phyloP scores from a whole-genome alignment of 495 filamentous ascomycete genomes.

The Emericellopsis terricola region DNA sequence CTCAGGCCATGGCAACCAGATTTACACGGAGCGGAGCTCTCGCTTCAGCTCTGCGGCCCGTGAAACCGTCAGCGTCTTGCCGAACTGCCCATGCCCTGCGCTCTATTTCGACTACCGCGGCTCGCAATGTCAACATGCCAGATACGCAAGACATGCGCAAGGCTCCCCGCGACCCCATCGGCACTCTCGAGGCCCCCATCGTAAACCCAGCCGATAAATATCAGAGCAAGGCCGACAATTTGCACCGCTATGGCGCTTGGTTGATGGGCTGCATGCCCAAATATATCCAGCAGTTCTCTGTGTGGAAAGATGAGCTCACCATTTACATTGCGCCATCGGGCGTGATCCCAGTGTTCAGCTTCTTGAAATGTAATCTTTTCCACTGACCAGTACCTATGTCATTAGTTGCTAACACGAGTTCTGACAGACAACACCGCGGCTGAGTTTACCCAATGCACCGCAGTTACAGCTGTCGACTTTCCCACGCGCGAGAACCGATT shows the following conservation, averaged over 20 bases:
- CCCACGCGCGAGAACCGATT: constrained; percentile 88
- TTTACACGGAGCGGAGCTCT: constrained; percentile 43
- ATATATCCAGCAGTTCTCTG: constrained; percentile 96
- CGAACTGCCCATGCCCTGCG: constrained; percentile 15
- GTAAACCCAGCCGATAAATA: constrained; percentile 92
- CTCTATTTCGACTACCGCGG: constrained; percentile 37
- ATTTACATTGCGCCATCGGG: constrained; percentile 82
- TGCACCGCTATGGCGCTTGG: constrained; percentile 92
- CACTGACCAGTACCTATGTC: constrained; percentile 11
- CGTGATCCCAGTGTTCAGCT: constrained; percentile 78
- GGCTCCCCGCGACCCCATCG: constrained; percentile 31
- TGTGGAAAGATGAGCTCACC: constrained; percentile 97
- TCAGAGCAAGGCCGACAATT: constrained; percentile 56
- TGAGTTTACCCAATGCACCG: constrained; percentile 84
- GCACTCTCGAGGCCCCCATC: constrained; percentile 53
- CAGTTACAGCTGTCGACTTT: constrained; percentile 90
- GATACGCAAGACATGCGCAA: constrained; percentile 50
- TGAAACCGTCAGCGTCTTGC: constrained; percentile 16
- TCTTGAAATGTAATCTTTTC: constrained; percentile 91
- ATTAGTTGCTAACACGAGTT: not conserved
- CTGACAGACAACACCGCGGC: constrained; percentile 68
- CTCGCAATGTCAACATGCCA: constrained; percentile 28
- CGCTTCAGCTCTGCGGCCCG: constrained; percentile 37
- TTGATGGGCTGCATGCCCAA: constrained; percentile 92
- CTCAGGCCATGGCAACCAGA: constrained; percentile 42